Evolutionary conservation across 2,329 filamentous ascomycete species (phyloP).

Genomic region (Sphaerulina populicola): DNA sequence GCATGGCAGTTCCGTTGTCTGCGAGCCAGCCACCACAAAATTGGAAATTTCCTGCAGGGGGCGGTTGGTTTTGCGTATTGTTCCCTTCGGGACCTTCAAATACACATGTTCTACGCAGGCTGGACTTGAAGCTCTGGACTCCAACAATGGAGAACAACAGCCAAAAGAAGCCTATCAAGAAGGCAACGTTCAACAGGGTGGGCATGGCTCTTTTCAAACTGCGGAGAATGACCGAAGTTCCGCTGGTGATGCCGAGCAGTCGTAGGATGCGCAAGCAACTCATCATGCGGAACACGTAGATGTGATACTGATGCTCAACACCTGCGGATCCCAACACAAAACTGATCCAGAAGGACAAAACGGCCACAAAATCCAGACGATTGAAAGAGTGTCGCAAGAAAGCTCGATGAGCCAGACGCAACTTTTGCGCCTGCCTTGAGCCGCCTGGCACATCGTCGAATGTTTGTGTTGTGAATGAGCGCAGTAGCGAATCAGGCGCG

Average conservation of each 20-base stretch:
- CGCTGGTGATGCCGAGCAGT: slow-evolving; percentile 82
- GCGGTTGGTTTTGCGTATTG: slow-evolving; percentile 20
- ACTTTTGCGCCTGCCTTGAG: slow-evolving; percentile 67
- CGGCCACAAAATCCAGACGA: slow-evolving; percentile 84
- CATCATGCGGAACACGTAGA: slow-evolving; percentile 93
- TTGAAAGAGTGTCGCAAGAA: slow-evolving; percentile 96
- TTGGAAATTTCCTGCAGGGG: slow-evolving; percentile 50
- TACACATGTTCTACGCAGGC: slow-evolving; percentile 41
- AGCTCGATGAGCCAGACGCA: slow-evolving; percentile 78
- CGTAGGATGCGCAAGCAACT: slow-evolving; percentile 89
- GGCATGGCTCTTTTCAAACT: slow-evolving; percentile 95
- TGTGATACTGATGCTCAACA: slow-evolving; percentile 59
- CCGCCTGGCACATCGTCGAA: slow-evolving; percentile 48
- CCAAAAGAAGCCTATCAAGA: slow-evolving; percentile 96
- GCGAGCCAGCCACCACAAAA: slow-evolving; percentile 82
- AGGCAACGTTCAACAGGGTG: slow-evolving; percentile 81
- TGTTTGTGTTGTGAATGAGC: slow-evolving; percentile 34
- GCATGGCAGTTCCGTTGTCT: slow-evolving; percentile 46
- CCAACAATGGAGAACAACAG: slow-evolving; percentile 93
- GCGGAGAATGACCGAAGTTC: slow-evolving; percentile 86
- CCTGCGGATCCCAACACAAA: slow-evolving; percentile 65
- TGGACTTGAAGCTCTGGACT: slow-evolving; percentile 75
- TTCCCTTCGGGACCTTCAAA: slow-evolving; percentile 40
- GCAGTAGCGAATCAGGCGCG: slow-evolving; percentile 28
- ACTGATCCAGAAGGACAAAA: slow-evolving; percentile 90